Evolutionary conservation across 2,329 filamentous ascomycete species (phyloP), one percentile per base, ranked within the genome.

Genomic region (Cadophora sp.): DNA sequence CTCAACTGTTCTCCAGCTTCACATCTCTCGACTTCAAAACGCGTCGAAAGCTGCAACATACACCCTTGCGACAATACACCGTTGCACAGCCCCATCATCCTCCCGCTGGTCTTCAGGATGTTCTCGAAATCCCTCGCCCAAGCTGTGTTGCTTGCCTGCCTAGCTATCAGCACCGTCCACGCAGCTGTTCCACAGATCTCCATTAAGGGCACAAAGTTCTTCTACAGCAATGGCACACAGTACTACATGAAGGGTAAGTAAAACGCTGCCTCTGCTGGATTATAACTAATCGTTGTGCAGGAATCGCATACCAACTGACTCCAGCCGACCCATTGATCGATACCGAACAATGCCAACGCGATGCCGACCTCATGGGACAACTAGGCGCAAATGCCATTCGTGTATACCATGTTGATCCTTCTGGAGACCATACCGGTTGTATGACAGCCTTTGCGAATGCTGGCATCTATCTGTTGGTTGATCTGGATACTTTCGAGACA

Each of bases 351-450:
- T 96, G 93, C 82, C 79, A 84, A 73, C 87, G 88, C 72, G 94
- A 97, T 81, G 89, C 90, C 50, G 78, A 82, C 18, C 83, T 94
- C 75, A 96, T 97, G 91, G 85, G 92, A 78, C 87, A 89, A 20
- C 83, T 97, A 63, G 93, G 92, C 69, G 87, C 91, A 77, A 97
- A 97, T 78, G 85, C 91, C 36, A 93, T 97, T 75, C 92, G 94
- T 66, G 91, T 96, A 66, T 97, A 97, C 79, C 93, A 97, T 76
- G 92, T 97, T 68, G 90, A 96, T 74, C 81, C 91, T 1, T 78
- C 80, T 2, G 87, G 81, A 39, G 82, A 95, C 77, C 94, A 97
- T 79, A 83, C 86, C 66, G 89, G 84, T 22, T 97, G 93, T 81
- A 96, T 97, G 92, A 83, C 83, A 63, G 89, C 89, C 1, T 92